Conservation (phyloP, 164 flowering plant species). For the Pachysandra terminalis region DNA sequence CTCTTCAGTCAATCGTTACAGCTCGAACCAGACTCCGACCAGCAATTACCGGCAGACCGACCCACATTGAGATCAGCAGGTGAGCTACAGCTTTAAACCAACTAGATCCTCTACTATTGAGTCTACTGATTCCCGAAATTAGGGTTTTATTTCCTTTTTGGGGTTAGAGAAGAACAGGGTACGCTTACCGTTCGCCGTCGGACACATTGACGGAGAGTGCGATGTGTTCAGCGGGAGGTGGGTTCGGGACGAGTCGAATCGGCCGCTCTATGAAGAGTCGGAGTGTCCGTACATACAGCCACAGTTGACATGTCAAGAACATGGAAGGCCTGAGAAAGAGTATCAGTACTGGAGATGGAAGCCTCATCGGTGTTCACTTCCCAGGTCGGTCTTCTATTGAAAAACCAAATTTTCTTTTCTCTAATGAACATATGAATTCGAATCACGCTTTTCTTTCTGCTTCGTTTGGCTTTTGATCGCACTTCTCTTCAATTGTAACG, state of each 20-base stretch:
- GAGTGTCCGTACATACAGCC: not conserved
- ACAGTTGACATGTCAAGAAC: not conserved
- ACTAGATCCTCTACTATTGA: too few relatives aligned
- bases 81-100: not conserved
- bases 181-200: not conserved
- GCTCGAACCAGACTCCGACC: not conserved
- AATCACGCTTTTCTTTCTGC: too few relatives aligned
- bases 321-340: not conserved
- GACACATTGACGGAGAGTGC: not conserved
- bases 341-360: not conserved
- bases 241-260: not conserved
- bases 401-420: too few relatives aligned
- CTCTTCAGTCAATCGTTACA: not conserved
- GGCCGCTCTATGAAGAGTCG: not conserved
- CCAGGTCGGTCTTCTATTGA: not conserved
- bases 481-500: too few relatives aligned
- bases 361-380: not conserved
- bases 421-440: too few relatives aligned
- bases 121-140: not conserved
- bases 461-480: too few relatives aligned
- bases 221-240: not conserved
- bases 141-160: not conserved
- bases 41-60: too few relatives aligned
- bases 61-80: not conserved
- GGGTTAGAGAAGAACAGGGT: not conserved